phyloP scores from a whole-genome alignment of 106 monocot genomes.

The Alisma plantagoaquatica region DNA sequence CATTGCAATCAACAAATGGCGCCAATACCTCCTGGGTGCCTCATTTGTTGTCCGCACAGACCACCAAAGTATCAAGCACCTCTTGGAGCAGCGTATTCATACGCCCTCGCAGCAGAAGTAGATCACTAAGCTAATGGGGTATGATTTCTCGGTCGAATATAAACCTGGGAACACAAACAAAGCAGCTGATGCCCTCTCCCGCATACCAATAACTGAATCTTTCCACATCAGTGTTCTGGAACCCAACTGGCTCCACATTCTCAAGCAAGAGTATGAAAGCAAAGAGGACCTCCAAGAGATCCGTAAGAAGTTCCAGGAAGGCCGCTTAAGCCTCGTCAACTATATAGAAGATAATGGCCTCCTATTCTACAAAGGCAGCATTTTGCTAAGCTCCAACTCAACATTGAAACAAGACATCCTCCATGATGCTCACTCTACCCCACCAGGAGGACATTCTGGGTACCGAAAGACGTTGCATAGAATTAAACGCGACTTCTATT shows the following conservation, averaged over 20 bases:
- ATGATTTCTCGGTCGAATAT: background rate
- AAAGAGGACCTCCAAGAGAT: background rate
- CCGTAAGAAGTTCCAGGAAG: no score
- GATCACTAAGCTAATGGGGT: background rate
- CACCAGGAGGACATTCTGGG: slow-evolving; percentile 2
- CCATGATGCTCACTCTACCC: background rate
- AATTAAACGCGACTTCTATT: slow-evolving; percentile 1
- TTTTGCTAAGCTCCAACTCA: background rate
- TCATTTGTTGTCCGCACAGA: background rate
- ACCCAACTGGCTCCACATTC: background rate
- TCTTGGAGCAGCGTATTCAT: background rate
- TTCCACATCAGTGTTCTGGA: background rate
- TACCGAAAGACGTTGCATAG: background rate
- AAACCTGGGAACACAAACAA: background rate
- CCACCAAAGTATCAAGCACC: background rate
- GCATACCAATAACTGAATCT: background rate
- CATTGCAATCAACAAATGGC: background rate
- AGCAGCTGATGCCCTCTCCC: slow-evolving; percentile 1
- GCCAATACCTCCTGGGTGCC: background rate
- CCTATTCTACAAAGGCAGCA: background rate
- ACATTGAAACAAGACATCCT: background rate
- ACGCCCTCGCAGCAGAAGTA: background rate
- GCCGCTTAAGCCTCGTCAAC: no score
- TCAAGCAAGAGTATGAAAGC: background rate
- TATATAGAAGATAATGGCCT: background rate